Evolutionary conservation across 176 grass and related monocot species (phyloP), one percentile per base, ranked within the genome.

Genomic region (Lolium perenne): DNA sequence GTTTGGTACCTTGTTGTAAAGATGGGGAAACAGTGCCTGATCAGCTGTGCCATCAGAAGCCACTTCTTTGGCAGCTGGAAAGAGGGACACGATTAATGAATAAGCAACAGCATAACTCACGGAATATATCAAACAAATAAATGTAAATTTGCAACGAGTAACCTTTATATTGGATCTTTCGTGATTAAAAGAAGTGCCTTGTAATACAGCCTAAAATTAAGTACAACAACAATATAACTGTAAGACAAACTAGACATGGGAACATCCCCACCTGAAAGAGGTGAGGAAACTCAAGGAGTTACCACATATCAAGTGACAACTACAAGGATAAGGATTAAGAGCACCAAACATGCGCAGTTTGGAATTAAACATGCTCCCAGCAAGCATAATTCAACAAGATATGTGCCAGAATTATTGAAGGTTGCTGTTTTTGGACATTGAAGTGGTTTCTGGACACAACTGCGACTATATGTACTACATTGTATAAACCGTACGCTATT

Each of bases 1-100:
- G 65, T 58, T 51, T 87, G 94, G 38, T 88, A 98, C 95, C 91
- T 97, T 92, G 26, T 97, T 97, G 88, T 97, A 97, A 81, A 97
- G 95, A 55, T 89, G 87, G 81, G 88, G 57, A 68, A 89, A 71
- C 76, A 83, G 87, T 78, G 71, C 50, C 40, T 81, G 89, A 2
- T 50, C 85, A 65, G 63, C 71, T 49, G 88, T 85, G 50, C 80
- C 84, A 65, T 91, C 82, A 43, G 67, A 66, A 70, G 62, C 74
- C 72, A 86, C 74, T 49, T 89, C 91, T 38, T 86, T 84, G 64
- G 87, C 54, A 76, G 77, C 95, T 93, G 89, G 25, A 91, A 89
- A 89, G 21, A 85, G 84, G 9, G 76, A 62, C 25, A n/a, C 51
- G 63, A 32, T 88, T 71, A 91, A 23, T 0, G 71, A 43, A 43